phyloP scores from a whole-genome alignment of 1,284 basidiomycete species.

The Sanghuangporus sanghuang region DNA sequence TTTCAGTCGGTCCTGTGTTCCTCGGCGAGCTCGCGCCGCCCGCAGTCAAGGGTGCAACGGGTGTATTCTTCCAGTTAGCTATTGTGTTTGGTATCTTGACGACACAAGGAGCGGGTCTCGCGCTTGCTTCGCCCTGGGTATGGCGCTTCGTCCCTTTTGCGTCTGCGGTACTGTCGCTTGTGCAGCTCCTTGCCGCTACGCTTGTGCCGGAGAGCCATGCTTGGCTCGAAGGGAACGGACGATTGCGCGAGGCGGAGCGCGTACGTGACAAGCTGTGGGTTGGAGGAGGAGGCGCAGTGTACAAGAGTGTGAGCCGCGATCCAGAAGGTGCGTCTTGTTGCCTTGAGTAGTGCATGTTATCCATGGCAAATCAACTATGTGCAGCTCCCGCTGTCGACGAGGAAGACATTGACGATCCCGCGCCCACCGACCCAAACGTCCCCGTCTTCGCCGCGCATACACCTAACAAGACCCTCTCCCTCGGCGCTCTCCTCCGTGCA shows the following conservation, averaged over 20 bases:
- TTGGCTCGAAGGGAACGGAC: conserved; percentile 52
- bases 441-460: conserved; percentile 8
- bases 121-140: conserved; percentile 52
- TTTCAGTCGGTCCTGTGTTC: conserved; percentile 85
- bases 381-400: conserved; percentile 17
- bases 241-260: conserved; percentile 42
- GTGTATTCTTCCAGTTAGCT: conserved; percentile 79
- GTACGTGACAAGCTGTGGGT: conserved; percentile 52
- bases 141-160: conserved; percentile 76
- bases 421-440: conserved; percentile 33
- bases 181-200: conserved; percentile 53
- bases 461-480: conserved; percentile 34
- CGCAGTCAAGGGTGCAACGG: conserved; percentile 67
- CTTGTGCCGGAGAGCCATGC: conserved; percentile 63
- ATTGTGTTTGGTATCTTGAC: conserved; percentile 82
- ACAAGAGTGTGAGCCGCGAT: conserved; percentile 14
- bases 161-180: conserved; percentile 53
- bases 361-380: not conserved
- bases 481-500: conserved; percentile 49
- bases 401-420: conserved; percentile 35
- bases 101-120: conserved; percentile 65
- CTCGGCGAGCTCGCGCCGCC: conserved; percentile 78
- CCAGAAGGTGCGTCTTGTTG: conserved; percentile 1
- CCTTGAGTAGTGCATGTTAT: not conserved
- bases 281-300: conserved; percentile 16